Base-by-base conservation (phyloP, 768 basidiomycete species). In the Mycena olivaceomarginata region DNA sequence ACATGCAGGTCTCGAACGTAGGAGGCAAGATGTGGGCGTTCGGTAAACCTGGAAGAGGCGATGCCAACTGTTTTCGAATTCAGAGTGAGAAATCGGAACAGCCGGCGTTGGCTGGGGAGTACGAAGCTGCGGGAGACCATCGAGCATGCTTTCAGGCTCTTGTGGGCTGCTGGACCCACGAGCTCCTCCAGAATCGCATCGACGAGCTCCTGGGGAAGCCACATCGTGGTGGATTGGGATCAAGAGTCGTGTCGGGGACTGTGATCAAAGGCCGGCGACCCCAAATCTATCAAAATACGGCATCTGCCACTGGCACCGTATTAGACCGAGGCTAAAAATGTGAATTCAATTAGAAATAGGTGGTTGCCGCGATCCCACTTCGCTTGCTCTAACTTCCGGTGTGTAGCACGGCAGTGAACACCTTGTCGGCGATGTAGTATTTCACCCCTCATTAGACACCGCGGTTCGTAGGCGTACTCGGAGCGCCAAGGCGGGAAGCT, bases 51-150 rank as follows among this genome's bases (percentile, higher is more conserved):
- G n/a, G 46, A 20, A 9, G 53, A 68, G 18, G 22, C 48, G 22
- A n/a, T 22, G 37, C 4, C 9, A 10, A 68, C 40, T 11, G 67
- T 68, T 51, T 40, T 51, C 39, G 67, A 68, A 20, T 39, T 39
- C 39, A 68, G 43, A 57, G 67, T 57, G 16, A 68, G 48, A 41
- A 56, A 57, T n/a, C 67, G 51, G 37, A 68, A 68, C 8, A 68
- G 51, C 12, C 51, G 53, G 4, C 51, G 51, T 22, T 68, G 67
- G 53, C 37, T 40, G 11, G 51, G 10, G 2, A n/a, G 8, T n/a
- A 68, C 20, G 53, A 68, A 56, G 53, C 22, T 5, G 51, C 22
- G 67, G 5, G 67, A 25, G 4, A 68, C 67, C 20, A 56, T 8
- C 0, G 67, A 63, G 20, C 60, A 63, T 9, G 60, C 37, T n/a